Conservation (phyloP, 23 red algal genomes). For the Gracilariopsis chorda region DNA sequence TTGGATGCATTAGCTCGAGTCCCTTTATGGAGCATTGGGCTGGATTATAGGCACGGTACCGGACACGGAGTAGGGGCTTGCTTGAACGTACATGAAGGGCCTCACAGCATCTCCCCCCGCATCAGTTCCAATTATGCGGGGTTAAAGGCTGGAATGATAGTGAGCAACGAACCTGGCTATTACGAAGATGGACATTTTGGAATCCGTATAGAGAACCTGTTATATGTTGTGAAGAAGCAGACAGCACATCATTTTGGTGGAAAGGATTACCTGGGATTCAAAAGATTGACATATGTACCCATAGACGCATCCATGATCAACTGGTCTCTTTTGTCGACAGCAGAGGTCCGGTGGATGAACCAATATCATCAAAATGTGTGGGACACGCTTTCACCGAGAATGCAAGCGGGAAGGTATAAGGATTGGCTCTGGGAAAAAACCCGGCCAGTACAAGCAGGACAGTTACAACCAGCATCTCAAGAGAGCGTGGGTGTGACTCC, state of each 20-base stretch:
- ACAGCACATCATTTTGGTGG: conserved; percentile 75
- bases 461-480: not conserved
- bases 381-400: conserved; percentile 45
- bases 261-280: conserved; percentile 76
- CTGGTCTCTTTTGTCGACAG: conserved; percentile 24
- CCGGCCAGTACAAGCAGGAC: not conserved
- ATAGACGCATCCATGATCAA: conserved; percentile 74
- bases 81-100: conserved; percentile 98
- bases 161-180: conserved; percentile 96
- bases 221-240: conserved; percentile 63
- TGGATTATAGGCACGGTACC: conserved; percentile 98
- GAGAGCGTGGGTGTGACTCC: no score
- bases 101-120: conserved; percentile 82
- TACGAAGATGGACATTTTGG: conserved; percentile 91
- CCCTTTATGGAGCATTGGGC: conserved; percentile 80
- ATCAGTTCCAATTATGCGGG: conserved; percentile 47
- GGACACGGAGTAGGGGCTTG: conserved; percentile 95
- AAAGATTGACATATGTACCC: conserved; percentile 84
- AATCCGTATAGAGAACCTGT: conserved; percentile 91
- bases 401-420: conserved; percentile 39
- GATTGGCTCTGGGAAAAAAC: conserved; percentile 66
- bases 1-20: conserved; percentile 85
- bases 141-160: conserved; percentile 82
- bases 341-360: conserved; percentile 89
- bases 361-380: conserved; percentile 82